A percentile compares a stretch with the other conserved stretches of the same genome.
These are phyloP conservation scores for Clitopilus hobsonii DNA, from an alignment of 768 basidiomycete genomes.

Conservation along the genomic window DNA sequence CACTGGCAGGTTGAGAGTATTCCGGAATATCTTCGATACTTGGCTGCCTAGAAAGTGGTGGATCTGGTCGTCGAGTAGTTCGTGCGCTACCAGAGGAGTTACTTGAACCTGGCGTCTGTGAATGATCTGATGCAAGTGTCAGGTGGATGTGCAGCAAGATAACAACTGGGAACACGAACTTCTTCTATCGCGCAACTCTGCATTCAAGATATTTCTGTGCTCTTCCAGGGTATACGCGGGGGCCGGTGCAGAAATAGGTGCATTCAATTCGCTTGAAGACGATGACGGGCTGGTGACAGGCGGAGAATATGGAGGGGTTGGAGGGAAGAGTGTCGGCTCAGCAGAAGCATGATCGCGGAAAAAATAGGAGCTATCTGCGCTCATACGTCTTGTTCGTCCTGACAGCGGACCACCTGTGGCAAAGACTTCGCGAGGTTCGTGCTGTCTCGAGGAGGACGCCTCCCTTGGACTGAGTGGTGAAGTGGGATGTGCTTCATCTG, in stretches of 20 bases:
- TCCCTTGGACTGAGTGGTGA: slow-evolving; percentile 9
- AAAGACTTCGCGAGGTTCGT: slow-evolving; percentile 3
- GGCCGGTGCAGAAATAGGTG: neutral
- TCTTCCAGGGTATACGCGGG: slow-evolving; percentile 34
- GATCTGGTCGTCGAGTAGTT: slow-evolving; percentile 11
- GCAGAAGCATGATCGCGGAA: slow-evolving; percentile 23
- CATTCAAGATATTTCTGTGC: slow-evolving; percentile 28
- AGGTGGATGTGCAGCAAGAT: slow-evolving; percentile 2
- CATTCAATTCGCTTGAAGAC: slow-evolving; percentile 5
- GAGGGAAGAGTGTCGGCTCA: slow-evolving; percentile 19
- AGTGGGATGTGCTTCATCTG: slow-evolving; percentile 13
- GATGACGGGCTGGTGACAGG: slow-evolving; percentile 13
- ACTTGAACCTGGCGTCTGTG: slow-evolving; percentile 5
- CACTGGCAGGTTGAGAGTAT: slow-evolving; percentile 13
- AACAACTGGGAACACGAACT: slow-evolving; percentile 12
- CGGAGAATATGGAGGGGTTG: slow-evolving; percentile 27
- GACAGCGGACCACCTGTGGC: neutral
- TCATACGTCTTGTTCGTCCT: slow-evolving; percentile 18
- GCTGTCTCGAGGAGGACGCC: slow-evolving; percentile 4
- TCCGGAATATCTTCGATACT: slow-evolving; percentile 38
- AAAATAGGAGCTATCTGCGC: slow-evolving; percentile 29
- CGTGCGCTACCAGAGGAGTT: slow-evolving; percentile 5
- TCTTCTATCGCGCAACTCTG: slow-evolving; percentile 17
- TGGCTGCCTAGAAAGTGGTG: slow-evolving; percentile 33
- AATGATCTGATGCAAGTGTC: neutral